Conservation (phyloP, 2,329 filamentous ascomycete genomes). For the Trichoderma sp. region DNA sequence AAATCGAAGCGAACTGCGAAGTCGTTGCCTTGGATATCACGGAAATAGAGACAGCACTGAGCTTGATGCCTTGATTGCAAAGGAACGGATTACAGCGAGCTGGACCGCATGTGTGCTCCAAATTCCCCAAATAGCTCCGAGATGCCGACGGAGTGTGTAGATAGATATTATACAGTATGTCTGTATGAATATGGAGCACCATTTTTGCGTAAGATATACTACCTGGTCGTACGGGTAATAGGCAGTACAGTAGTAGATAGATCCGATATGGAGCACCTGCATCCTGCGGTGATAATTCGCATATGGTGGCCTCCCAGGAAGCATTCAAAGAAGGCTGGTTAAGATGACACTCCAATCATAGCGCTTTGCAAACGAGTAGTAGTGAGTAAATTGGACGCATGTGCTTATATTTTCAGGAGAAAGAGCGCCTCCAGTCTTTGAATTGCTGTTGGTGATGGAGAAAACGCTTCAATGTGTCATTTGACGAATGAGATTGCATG, state of each 20-base stretch:
- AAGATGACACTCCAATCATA: not conserved
- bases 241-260: not conserved
- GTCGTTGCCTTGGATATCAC: not conserved
- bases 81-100: not conserved
- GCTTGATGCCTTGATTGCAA: not conserved
- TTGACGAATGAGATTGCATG: constrained; percentile 1
- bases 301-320: not conserved
- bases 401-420: not conserved
- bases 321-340: not conserved
- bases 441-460: not conserved
- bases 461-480: not conserved
- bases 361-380: not conserved
- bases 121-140: constrained; percentile 5
- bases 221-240: not conserved
- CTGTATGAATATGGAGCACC: not conserved
- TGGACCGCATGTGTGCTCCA: not conserved
- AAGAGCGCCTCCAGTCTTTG: not conserved
- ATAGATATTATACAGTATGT: not conserved
- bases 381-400: not conserved
- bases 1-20: too few relatives aligned
- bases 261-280: not conserved
- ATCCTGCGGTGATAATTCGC: not conserved
- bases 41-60: not conserved
- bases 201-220: not conserved
- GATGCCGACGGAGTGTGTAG: not conserved